Conservation (phyloP, 1,284 basidiomycete species). For the Pyrrhoderma noxium region DNA sequence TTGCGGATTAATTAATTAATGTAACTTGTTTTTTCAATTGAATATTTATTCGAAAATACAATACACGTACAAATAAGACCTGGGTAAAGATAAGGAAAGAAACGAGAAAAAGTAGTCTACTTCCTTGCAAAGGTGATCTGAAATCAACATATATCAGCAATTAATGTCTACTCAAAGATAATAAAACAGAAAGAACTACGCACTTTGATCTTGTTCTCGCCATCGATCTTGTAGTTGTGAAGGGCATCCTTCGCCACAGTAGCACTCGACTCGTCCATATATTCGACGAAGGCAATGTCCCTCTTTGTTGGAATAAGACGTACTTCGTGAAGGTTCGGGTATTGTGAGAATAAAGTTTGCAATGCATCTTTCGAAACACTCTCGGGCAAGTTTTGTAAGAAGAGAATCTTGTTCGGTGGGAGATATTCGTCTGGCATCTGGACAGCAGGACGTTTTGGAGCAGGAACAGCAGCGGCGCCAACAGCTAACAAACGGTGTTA, state of each 20-base stretch:
- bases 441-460: slow-evolving; percentile 71
- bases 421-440: slow-evolving; percentile 99
- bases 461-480: slow-evolving; percentile 55
- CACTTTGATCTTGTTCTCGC: slow-evolving; percentile 95
- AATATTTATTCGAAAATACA: slow-evolving; percentile 3
- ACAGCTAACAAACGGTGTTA: slow-evolving; percentile 43
- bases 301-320: slow-evolving; percentile 94
- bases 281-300: slow-evolving; percentile 97
- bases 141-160: slow-evolving; percentile 10
- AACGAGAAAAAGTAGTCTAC: slow-evolving; percentile 24
- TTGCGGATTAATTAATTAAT: background rate
- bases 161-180: background rate
- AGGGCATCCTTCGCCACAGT: slow-evolving; percentile 87
- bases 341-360: slow-evolving; percentile 84
- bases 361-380: slow-evolving; percentile 85
- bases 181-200: slow-evolving; percentile 1
- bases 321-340: slow-evolving; percentile 89
- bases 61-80: slow-evolving; percentile 10
- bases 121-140: slow-evolving; percentile 60
- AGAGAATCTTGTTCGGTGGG: slow-evolving; percentile 98
- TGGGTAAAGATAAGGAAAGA: background rate
- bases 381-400: slow-evolving; percentile 95
- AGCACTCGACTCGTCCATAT: slow-evolving; percentile 83
- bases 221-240: slow-evolving; percentile 94
- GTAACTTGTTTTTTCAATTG: background rate